Conservation (phyloP, 495 filamentous ascomycete species). For the Penicillium diatomitis region DNA sequence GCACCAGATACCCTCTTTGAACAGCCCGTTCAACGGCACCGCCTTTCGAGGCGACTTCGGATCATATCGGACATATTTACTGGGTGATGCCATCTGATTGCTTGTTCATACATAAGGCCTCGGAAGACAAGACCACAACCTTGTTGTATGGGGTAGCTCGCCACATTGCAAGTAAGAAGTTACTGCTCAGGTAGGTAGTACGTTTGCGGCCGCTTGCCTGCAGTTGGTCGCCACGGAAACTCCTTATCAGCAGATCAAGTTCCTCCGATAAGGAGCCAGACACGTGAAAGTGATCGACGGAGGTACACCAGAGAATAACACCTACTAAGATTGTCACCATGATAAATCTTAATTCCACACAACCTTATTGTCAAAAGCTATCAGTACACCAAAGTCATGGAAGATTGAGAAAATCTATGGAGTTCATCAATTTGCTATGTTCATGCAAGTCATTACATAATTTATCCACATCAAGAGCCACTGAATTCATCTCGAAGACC, state of each 20-base stretch:
- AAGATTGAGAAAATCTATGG: too few relatives aligned
- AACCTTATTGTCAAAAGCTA: too few relatives aligned
- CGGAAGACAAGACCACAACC: neutral
- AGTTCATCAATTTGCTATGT: too few relatives aligned
- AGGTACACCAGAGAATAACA: too few relatives aligned
- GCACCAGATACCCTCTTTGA: conserved; percentile 47
- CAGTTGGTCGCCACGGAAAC: neutral
- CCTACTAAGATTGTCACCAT: too few relatives aligned
- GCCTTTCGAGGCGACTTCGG: conserved; percentile 19
- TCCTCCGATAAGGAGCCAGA: too few relatives aligned
- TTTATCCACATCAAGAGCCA: too few relatives aligned
- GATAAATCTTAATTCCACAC: too few relatives aligned
- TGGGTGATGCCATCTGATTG: conserved; percentile 13
- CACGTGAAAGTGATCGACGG: too few relatives aligned
- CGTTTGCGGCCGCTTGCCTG: neutral
- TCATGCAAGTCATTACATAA: too few relatives aligned
- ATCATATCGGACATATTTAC: conserved; percentile 13
- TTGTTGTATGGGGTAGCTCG: neutral
- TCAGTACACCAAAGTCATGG: too few relatives aligned
- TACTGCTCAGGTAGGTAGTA: neutral
- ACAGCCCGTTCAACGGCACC: conserved; percentile 42
- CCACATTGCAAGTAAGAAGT: neutral
- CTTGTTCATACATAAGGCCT: neutral
- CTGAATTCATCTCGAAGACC: too few relatives aligned
- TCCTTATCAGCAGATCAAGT: neutral